Conservation (phyloP, 2,329 filamentous ascomycete species). For the Penicillium carneum region DNA sequence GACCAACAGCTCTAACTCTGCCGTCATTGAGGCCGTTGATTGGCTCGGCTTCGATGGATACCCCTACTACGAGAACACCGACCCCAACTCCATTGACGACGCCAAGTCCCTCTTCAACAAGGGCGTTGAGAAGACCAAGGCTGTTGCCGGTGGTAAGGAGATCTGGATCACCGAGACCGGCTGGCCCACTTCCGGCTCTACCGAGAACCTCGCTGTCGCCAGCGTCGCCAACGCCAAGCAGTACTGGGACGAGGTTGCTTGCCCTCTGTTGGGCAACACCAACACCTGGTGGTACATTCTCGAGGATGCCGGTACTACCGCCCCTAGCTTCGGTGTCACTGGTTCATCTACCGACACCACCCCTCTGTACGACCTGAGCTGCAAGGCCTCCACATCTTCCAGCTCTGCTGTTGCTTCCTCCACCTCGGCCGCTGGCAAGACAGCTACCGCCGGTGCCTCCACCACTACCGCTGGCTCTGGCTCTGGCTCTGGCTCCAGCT, state of each 20-base stretch:
- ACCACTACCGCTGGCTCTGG: constrained; percentile 1
- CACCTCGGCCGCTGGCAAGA: constrained; percentile 17
- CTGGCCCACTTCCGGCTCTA: constrained; percentile 77
- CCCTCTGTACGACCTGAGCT: constrained; percentile 50
- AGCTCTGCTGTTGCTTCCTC: constrained; percentile 36
- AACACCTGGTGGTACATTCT: constrained; percentile 57
- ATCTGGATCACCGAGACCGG: constrained; percentile 91
- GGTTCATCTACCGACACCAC: constrained; percentile 45
- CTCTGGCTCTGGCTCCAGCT: constrained; percentile 16
- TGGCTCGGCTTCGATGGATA: constrained; percentile 86
- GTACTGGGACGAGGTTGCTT: constrained; percentile 84
- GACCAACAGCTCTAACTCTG: constrained; percentile 74
- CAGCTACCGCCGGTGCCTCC: constrained; percentile 9
- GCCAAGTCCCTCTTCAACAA: constrained; percentile 72
- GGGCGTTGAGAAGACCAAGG: constrained; percentile 67
- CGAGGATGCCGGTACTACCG: constrained; percentile 46
- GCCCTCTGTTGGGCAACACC: constrained; percentile 58
- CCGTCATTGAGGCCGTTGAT: constrained; percentile 73
- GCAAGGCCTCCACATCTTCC: constrained; percentile 35
- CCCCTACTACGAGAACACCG: constrained; percentile 78
- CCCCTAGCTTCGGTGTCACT: constrained; percentile 53
- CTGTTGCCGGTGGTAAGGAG: constrained; percentile 69
- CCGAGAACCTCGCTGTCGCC: constrained; percentile 68
- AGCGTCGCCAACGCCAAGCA: constrained; percentile 72
- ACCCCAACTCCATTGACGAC: constrained; percentile 69